A percentile compares a stretch with the other conserved stretches of the same genome.
Evolutionary conservation across 306 rosid species (phyloP).

Genomic region (Crotalaria pallida): DNA sequence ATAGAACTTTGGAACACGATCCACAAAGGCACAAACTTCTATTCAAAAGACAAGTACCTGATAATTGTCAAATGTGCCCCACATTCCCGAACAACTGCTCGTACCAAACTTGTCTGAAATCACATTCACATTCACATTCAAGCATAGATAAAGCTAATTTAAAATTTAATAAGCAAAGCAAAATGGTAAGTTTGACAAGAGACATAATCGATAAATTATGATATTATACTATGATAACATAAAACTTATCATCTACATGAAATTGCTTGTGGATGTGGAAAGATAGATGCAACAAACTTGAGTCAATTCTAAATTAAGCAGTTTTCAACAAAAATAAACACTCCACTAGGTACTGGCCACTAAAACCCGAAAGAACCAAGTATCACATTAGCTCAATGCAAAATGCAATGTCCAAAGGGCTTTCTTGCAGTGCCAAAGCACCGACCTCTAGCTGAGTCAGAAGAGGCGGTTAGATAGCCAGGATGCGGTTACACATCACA

Average conservation of each 20-base stretch:
- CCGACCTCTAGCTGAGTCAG: background rate
- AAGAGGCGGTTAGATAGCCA: too few relatives aligned
- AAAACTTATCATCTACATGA: background rate
- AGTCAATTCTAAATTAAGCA: background rate
- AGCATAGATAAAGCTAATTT: background rate
- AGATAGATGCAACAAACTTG: background rate
- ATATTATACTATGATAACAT: background rate
- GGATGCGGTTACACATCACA: too few relatives aligned
- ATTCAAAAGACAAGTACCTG: constrained; percentile 42
- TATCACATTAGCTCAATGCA: background rate
- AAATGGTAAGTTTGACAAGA: background rate
- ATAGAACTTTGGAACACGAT: background rate
- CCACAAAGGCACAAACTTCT: background rate
- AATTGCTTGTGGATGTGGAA: background rate
- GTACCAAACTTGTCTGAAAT: constrained; percentile 82
- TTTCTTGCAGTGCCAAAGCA: too few relatives aligned
- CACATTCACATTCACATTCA: background rate
- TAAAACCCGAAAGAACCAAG: background rate
- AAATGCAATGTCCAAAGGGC: background rate
- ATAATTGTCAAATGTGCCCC: constrained; percentile 67
- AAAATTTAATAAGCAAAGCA: background rate
- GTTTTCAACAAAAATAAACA: background rate
- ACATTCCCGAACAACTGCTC: constrained; percentile 77
- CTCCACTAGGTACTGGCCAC: background rate
- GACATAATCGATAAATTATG: background rate